These are phyloP conservation scores for Dothistroma pini DNA, from an alignment of 2,329 filamentous ascomycete species.

Conservation along the genomic window DNA sequence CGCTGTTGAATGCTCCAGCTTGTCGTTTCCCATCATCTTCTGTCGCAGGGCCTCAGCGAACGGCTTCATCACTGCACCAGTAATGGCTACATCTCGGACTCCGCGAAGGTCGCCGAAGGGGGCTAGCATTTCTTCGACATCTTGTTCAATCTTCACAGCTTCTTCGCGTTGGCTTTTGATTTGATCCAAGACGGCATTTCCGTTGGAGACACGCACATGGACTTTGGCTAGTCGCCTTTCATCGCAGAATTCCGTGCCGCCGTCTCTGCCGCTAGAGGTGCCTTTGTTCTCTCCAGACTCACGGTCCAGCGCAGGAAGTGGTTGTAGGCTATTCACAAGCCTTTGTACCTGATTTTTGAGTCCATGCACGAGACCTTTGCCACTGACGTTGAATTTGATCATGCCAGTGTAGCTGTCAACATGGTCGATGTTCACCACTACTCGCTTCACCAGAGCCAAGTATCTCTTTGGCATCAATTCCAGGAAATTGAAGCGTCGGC, in stretches of 20 bases:
- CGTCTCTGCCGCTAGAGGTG: background rate
- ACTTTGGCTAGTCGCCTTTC: constrained; percentile 22
- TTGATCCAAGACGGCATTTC: constrained; percentile 31
- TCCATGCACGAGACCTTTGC: constrained; percentile 42
- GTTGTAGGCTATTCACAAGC: constrained; percentile 39
- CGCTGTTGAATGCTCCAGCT: constrained; percentile 1
- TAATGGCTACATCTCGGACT: constrained; percentile 37
- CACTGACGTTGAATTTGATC: constrained; percentile 51
- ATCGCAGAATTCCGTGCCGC: background rate
- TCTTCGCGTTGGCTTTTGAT: constrained; percentile 33
- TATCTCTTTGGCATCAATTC: constrained; percentile 42
- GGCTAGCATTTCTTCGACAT: constrained; percentile 42
- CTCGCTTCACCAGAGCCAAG: constrained; percentile 40
- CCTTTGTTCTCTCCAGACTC: constrained; percentile 17
- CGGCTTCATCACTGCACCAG: constrained; percentile 39
- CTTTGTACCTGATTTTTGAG: constrained; percentile 40
- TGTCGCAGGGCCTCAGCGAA: constrained; percentile 36
- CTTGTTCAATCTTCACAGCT: constrained; percentile 30
- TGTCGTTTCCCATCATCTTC: constrained; percentile 31
- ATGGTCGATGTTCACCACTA: constrained; percentile 45
- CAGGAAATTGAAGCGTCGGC: constrained; percentile 39
- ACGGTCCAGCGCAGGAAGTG: background rate
- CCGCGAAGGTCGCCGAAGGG: constrained; percentile 39
- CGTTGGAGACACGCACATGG: constrained; percentile 30
- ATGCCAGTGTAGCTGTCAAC: constrained; percentile 50